phyloP scores from a whole-genome alignment of 148 eudicot genomes.

The Polygonum maritimum region DNA sequence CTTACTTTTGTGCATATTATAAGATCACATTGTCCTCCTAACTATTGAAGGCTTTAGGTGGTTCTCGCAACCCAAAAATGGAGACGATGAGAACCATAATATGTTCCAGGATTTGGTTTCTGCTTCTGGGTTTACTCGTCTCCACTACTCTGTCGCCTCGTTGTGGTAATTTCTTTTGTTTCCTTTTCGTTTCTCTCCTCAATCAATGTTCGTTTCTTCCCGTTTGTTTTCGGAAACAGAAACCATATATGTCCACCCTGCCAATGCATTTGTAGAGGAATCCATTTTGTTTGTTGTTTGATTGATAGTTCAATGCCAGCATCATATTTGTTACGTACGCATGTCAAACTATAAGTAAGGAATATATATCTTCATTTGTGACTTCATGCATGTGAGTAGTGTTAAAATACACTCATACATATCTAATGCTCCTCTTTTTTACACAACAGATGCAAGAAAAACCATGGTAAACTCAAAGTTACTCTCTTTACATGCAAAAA shows the following conservation, averaged over 20 bases:
- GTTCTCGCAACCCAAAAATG: neutral
- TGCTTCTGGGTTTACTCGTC: neutral
- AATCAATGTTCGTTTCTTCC: neutral
- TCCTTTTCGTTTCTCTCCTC: neutral
- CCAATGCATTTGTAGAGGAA: too few relatives aligned
- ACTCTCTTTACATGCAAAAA: neutral
- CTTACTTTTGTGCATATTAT: neutral
- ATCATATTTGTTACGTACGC: neutral
- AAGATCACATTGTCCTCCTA: neutral
- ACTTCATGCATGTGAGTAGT: neutral
- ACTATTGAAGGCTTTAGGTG: neutral
- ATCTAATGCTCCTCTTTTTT: neutral
- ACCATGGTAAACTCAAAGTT: neutral
- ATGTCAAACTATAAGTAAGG: neutral
- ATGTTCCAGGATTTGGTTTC: neutral
- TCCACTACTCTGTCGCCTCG: neutral
- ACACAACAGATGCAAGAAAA: slow-evolving; percentile 6
- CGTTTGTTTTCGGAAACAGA: neutral
- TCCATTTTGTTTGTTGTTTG: too few relatives aligned
- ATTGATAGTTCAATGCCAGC: neutral
- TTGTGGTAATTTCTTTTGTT: neutral
- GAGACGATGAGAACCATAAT: neutral
- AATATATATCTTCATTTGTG: neutral
- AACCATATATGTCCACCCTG: too few relatives aligned
- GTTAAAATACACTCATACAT: too few relatives aligned